Conservation (phyloP, 805 yeast species). For the Kregervanrija pseudodelftensis region DNA sequence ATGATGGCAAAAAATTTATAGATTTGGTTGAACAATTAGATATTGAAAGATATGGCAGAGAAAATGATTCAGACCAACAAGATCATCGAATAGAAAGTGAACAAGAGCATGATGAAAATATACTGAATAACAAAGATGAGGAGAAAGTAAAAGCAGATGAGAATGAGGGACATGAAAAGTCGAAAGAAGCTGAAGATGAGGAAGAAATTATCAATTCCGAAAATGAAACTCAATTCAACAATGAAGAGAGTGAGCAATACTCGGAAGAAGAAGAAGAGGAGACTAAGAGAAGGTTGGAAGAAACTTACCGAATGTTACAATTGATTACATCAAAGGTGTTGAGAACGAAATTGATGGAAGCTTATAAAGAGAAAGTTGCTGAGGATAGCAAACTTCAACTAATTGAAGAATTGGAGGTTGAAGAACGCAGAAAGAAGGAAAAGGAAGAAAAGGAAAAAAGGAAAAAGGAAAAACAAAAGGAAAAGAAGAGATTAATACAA, state of each 20-base stretch:
- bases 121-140: constrained; percentile 1
- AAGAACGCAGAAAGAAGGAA: constrained; percentile 55
- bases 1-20: constrained; percentile 71
- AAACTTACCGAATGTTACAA: constrained; percentile 74
- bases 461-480: constrained; percentile 64
- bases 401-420: constrained; percentile 64
- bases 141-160: constrained; percentile 8
- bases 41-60: constrained; percentile 24
- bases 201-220: constrained; percentile 19
- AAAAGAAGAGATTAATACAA: constrained; percentile 58
- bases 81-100: constrained; percentile 24
- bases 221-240: constrained; percentile 13
- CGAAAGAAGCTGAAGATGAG: constrained; percentile 5
- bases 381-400: constrained; percentile 60
- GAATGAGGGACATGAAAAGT: constrained; percentile 8
- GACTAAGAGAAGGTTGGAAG: constrained; percentile 61
- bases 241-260: constrained; percentile 16
- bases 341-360: constrained; percentile 63
- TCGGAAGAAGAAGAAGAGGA: constrained; percentile 28
- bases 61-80: background rate
- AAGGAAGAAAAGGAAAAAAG: constrained; percentile 58
- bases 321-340: constrained; percentile 73
- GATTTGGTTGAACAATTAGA: constrained; percentile 76
- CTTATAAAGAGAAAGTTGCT: constrained; percentile 75
- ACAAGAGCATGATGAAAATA: constrained; percentile 3